Evolutionary conservation across 108 stramenopile genomes (phyloP).

Genomic region (Cyclotella sp.): DNA sequence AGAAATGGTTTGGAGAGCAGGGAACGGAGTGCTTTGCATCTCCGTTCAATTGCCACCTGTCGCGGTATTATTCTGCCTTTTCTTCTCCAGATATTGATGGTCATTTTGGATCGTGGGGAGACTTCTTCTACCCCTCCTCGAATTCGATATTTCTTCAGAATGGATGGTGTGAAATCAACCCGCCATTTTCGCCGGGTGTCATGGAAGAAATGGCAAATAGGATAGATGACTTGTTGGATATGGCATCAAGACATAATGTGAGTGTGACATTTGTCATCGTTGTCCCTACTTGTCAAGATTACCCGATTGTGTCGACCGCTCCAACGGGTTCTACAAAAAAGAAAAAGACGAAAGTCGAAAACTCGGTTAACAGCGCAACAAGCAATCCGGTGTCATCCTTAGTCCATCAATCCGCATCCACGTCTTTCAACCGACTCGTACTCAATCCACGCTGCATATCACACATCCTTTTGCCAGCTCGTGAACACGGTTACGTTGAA

Average conservation of each 20-base stretch:
- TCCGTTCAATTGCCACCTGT: conserved; percentile 63
- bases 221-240: conserved; percentile 47
- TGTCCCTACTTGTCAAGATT: conserved; percentile 55
- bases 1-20: conserved; percentile 36
- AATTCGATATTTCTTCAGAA: conserved; percentile 12
- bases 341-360: conserved; percentile 10
- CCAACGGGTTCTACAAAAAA: neutral
- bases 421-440: conserved; percentile 27
- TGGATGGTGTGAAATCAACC: conserved; percentile 77
- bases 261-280: conserved; percentile 70
- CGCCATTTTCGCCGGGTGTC: conserved; percentile 77
- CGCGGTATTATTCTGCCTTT: conserved; percentile 68
- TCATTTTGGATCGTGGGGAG: conserved; percentile 78
- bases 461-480: conserved; percentile 59
- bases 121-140: conserved; percentile 54
- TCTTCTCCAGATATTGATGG: conserved; percentile 68
- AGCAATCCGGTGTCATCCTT: conserved; percentile 4
- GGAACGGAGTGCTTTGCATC: conserved; percentile 79
- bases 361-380: neutral
- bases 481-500: conserved; percentile 79
- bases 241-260: conserved; percentile 24
- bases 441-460: conserved; percentile 23
- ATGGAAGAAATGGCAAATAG: conserved; percentile 66
- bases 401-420: conserved; percentile 26
- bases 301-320: neutral